Percentiles rank a stretch among this genome's conserved stretches.
Conservation (phyloP, 148 eudicot species). For the Vaccinium darrowii region DNA sequence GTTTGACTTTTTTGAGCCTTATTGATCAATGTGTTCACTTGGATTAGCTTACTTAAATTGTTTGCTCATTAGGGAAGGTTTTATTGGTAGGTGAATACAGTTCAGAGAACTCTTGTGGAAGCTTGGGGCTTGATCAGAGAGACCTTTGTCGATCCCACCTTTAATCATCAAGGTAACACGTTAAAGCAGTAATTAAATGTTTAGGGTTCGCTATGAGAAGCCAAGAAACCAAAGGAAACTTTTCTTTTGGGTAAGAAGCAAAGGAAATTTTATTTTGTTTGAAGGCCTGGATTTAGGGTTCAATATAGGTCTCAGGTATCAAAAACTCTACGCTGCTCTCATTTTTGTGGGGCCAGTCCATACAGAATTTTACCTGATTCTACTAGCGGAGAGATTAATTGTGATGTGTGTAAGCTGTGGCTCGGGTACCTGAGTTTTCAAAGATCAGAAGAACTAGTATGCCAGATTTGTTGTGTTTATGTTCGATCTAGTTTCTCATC, state of each 20-base stretch:
- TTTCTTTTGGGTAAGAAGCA: too few species aligned
- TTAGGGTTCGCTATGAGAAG: neutral
- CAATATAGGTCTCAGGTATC: too few species aligned
- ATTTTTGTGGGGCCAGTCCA: too few species aligned
- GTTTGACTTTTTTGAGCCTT: neutral
- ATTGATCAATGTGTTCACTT: neutral
- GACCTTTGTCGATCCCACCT: slow-evolving; percentile 85
- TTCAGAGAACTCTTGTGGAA: slow-evolving; percentile 89
- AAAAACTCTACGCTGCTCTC: too few species aligned
- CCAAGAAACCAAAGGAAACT: neutral
- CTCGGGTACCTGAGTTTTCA: too few species aligned
- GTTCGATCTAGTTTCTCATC: neutral
- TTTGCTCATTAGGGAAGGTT: slow-evolving; percentile 12
- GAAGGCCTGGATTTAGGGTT: too few species aligned
- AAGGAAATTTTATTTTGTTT: too few species aligned
- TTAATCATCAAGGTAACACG: slow-evolving; percentile 79
- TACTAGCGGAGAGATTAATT: too few species aligned
- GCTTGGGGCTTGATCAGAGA: slow-evolving; percentile 97
- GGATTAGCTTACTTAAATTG: neutral
- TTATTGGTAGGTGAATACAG: slow-evolving; percentile 69
- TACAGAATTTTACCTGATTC: too few species aligned
- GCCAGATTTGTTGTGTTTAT: neutral
- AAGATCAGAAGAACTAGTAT: too few species aligned
- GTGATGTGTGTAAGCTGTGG: too few species aligned
- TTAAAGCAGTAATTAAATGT: neutral